Percentiles rank a stretch among this genome's conserved stretches.
Evolutionary conservation across 768 basidiomycete species (phyloP).

Genomic region (Lyophyllum semitale): DNA sequence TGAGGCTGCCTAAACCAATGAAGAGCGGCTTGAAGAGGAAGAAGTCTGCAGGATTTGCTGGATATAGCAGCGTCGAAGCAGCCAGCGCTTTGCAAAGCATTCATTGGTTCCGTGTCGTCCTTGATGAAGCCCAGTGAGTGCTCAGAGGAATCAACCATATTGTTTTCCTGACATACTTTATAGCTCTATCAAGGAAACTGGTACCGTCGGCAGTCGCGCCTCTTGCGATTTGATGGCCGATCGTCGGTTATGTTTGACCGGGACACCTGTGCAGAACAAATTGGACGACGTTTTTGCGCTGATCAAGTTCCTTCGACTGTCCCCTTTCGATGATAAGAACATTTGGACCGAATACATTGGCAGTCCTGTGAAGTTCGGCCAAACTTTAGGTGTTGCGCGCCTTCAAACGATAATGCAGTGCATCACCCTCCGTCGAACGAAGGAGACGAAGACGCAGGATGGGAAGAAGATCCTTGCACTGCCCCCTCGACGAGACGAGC

Average conservation of each 20-base stretch:
- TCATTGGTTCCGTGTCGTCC: constrained; percentile 94
- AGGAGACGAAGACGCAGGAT: constrained; percentile 80
- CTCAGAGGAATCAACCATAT: not conserved
- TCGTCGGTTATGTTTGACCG: constrained; percentile 91
- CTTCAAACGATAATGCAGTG: constrained; percentile 96
- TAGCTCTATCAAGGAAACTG: constrained; percentile 96
- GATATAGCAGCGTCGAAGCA: constrained; percentile 40
- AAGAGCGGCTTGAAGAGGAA: constrained; percentile 70
- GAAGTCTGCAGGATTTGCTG: constrained; percentile 40
- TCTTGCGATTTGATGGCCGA: constrained; percentile 95
- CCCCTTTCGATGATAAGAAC: constrained; percentile 91
- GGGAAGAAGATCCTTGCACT: constrained; percentile 86
- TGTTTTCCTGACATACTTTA: not conserved
- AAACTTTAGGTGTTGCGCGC: constrained; percentile 86
- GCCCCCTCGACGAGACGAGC: constrained; percentile 88
- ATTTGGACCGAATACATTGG: constrained; percentile 94
- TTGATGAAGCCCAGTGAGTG: constrained; percentile 96
- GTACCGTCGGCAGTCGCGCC: constrained; percentile 91
- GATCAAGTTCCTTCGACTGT: constrained; percentile 91
- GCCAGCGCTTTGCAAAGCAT: constrained; percentile 90
- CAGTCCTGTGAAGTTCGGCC: constrained; percentile 89
- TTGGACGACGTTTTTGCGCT: constrained; percentile 97
- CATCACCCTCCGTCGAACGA: constrained; percentile 94
- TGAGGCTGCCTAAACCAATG: constrained; percentile 65
- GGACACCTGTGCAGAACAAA: constrained; percentile 99